Evolutionary conservation across 1,139 yeast genomes (phyloP).

Genomic region (Magnusiomyces sp.): DNA sequence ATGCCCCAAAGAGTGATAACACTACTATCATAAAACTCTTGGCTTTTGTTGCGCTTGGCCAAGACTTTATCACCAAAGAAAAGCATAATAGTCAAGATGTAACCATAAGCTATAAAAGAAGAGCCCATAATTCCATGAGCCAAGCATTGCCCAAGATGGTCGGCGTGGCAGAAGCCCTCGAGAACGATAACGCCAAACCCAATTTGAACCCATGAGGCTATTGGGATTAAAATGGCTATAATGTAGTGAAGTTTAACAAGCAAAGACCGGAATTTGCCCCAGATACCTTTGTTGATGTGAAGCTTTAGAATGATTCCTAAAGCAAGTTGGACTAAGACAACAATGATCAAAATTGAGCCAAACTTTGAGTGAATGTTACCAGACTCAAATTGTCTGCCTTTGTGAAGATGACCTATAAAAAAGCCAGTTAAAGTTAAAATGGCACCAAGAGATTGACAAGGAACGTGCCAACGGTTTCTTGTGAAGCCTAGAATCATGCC

Average conservation of each 20-base stretch:
- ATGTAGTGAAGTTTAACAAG: constrained; percentile 30
- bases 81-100: constrained; percentile 55
- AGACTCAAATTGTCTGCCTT: constrained; percentile 31
- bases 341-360: constrained; percentile 27
- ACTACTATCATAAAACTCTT: constrained; percentile 75
- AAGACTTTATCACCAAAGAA: constrained; percentile 39
- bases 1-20: constrained; percentile 87
- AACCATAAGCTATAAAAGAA: constrained; percentile 73
- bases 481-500: constrained; percentile 37
- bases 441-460: constrained; percentile 32
- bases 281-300: constrained; percentile 29
- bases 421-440: constrained; percentile 32
- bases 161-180: constrained; percentile 72
- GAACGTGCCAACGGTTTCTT: constrained; percentile 32
- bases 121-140: constrained; percentile 98
- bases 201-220: constrained; percentile 53
- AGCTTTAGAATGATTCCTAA: constrained; percentile 31
- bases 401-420: constrained; percentile 34
- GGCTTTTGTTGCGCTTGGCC: constrained; percentile 45
- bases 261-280: constrained; percentile 27
- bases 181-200: constrained; percentile 77
- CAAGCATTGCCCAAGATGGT: constrained; percentile 82
- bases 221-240: constrained; percentile 33
- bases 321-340: constrained; percentile 26
- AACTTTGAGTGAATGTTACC: constrained; percentile 30